Base-by-base conservation (phyloP, 192 early-diverging fungal genomes). In the Dissophora globulifera region DNA sequence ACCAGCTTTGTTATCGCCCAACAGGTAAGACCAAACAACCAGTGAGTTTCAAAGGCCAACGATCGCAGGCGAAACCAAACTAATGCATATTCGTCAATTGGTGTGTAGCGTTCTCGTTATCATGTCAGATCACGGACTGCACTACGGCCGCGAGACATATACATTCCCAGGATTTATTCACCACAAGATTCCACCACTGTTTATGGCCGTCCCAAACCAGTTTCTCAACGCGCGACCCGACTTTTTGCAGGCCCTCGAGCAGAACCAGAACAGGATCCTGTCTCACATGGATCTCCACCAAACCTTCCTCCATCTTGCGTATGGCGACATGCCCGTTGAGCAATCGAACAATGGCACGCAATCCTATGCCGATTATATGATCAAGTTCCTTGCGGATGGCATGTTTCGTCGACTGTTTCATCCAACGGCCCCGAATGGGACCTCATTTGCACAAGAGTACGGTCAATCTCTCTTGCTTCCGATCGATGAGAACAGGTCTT, bases 61-160 rank as follows among this genome's bases (percentile, higher is more conserved):
- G 50, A 22, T 17, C 29, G 11, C 20, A 58, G 41, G 25, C 11
- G 5, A 41, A 46, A 22, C 15, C 17, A 16, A 20, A 48, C 11
- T n/a, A 38, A 55, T 6, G 33, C 27, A 4, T 19, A n/a, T n/a
- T n/a, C n/a, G n/a, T n/a, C n/a, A n/a, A n/a, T n/a, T n/a, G n/a
- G n/a, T n/a, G n/a, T n/a, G n/a, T 65, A 79, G 78, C 31, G 68
- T 47, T 5, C 19, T 79, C 20, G 50, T 79, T 1, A 67, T 79
- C 19, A 66, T 70, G 62, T 49, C 67, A n/a, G 78, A 79, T 45
- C 78, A 79, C 42, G 78, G 78, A 46, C 33, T 79, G 13, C 78
- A 79, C 23, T 79, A 79, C 38, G 78, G 78, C 31, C 68, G 67
- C 22, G 78, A 79, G 51, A 65, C 60, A 15, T 63, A 69, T n/a